phyloP scores from a whole-genome alignment of 2,329 filamentous ascomycete species.

The Aaosphaeria pasadenensis region DNA sequence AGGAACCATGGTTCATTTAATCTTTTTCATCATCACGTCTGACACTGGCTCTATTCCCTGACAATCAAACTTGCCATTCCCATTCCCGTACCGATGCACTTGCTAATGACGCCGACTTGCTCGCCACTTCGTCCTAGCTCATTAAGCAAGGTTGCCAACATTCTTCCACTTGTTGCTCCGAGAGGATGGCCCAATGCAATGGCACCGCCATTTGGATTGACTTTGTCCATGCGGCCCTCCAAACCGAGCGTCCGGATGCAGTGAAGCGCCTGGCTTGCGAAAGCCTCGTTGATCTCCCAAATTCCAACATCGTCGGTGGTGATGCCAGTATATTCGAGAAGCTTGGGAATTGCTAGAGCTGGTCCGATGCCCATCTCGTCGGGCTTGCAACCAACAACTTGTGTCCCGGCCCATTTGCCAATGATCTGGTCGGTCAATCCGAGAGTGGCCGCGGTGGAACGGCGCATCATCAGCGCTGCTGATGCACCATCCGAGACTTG shows the following conservation, averaged over 20 bases:
- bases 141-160: constrained; percentile 71
- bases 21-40: too few species aligned
- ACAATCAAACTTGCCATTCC: constrained; percentile 53
- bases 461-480: constrained; percentile 77
- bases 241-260: constrained; percentile 70
- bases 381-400: constrained; percentile 73
- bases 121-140: constrained; percentile 65
- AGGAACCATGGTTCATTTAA: too few species aligned
- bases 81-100: constrained; percentile 66
- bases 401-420: constrained; percentile 76
- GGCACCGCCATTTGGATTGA: constrained; percentile 90
- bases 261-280: constrained; percentile 64
- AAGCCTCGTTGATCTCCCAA: constrained; percentile 93
- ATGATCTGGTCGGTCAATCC: constrained; percentile 69
- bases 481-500: constrained; percentile 89
- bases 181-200: constrained; percentile 93
- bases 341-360: constrained; percentile 78
- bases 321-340: constrained; percentile 69
- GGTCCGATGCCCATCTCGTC: constrained; percentile 96
- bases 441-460: constrained; percentile 72
- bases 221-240: constrained; percentile 56
- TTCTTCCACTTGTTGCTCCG: constrained; percentile 80
- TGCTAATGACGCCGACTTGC: constrained; percentile 81
- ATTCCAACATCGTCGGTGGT: constrained; percentile 67
- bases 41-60: constrained; percentile 34